Percentiles rank a stretch among this genome's conserved stretches.
Evolutionary conservation across 345 rosid species (phyloP).

Genomic region (Raphanus sativus): DNA sequence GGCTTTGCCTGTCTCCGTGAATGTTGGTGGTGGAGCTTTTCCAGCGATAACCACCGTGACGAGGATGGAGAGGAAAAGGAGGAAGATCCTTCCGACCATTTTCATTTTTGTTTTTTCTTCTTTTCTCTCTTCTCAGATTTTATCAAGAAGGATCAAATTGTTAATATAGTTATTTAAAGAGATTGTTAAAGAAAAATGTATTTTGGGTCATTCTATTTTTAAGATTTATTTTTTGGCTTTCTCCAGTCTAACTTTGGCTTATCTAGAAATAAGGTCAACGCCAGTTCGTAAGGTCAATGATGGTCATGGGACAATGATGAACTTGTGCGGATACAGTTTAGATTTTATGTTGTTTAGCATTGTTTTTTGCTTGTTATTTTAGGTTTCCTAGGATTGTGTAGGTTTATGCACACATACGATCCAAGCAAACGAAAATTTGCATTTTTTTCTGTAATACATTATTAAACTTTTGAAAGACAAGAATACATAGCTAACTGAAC

Average conservation of each 20-base stretch:
- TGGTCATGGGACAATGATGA: neutral
- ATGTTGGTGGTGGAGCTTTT: slow-evolving; percentile 35
- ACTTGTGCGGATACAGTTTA: neutral
- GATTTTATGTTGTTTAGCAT: neutral
- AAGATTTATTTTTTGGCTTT: neutral
- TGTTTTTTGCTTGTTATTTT: neutral
- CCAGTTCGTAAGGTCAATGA: neutral
- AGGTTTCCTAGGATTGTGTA: neutral
- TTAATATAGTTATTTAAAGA: neutral
- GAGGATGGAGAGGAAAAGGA: slow-evolving; percentile 23
- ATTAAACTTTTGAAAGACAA: neutral
- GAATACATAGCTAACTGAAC: neutral
- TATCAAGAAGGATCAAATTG: neutral
- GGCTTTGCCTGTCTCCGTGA: slow-evolving; percentile 38
- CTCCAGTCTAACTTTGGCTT: neutral
- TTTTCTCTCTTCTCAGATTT: slow-evolving; percentile 21
- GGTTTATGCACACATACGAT: neutral
- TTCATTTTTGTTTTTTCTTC: slow-evolving; percentile 2
- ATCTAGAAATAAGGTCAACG: neutral
- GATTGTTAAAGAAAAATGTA: neutral
- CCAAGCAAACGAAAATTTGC: neutral
- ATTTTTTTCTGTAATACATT: neutral
- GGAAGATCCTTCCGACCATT: slow-evolving; percentile 31
- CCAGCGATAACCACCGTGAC: slow-evolving; percentile 32
- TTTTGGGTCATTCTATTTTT: neutral